These are phyloP conservation scores for Cercospora canescens DNA, from an alignment of 2,329 filamentous ascomycete species.

Conservation along the genomic window DNA sequence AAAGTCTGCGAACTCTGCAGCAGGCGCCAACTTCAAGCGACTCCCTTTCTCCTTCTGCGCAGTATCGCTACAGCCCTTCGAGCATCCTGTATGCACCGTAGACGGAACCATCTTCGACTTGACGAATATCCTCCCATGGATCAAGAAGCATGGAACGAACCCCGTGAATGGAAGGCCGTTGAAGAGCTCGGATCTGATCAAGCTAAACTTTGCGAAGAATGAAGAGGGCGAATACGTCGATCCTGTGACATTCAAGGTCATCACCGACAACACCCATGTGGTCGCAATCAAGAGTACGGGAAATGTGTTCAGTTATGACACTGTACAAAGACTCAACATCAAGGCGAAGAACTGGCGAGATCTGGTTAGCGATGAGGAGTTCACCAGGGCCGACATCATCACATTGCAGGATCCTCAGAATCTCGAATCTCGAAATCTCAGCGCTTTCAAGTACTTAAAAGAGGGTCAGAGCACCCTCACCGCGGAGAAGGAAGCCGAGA, in stretches of 20 bases:
- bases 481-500: slow-evolving; percentile 68
- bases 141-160: slow-evolving; percentile 90
- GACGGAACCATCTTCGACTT: slow-evolving; percentile 92
- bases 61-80: slow-evolving; percentile 90
- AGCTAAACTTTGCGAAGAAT: slow-evolving; percentile 89
- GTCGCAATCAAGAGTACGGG: slow-evolving; percentile 83
- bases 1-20: slow-evolving; percentile 53
- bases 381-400: slow-evolving; percentile 88
- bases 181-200: slow-evolving; percentile 79
- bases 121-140: slow-evolving; percentile 90
- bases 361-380: slow-evolving; percentile 82
- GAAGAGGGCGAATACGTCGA: slow-evolving; percentile 90
- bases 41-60: slow-evolving; percentile 98
- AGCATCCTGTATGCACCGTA: slow-evolving; percentile 86
- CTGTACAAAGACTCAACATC: slow-evolving; percentile 90
- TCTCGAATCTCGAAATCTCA: slow-evolving; percentile 76
- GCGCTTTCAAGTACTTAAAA: slow-evolving; percentile 83
- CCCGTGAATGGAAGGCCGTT: slow-evolving; percentile 81
- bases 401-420: slow-evolving; percentile 96
- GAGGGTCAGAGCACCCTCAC: slow-evolving; percentile 71
- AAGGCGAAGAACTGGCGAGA: slow-evolving; percentile 97
- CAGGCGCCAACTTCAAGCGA: slow-evolving; percentile 72
- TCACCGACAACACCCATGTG: slow-evolving; percentile 97
- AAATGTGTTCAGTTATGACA: slow-evolving; percentile 97
- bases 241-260: slow-evolving; percentile 94